Evolutionary conservation across 2,329 filamentous ascomycete genomes (phyloP).

Genomic region (Elsinoe australis): DNA sequence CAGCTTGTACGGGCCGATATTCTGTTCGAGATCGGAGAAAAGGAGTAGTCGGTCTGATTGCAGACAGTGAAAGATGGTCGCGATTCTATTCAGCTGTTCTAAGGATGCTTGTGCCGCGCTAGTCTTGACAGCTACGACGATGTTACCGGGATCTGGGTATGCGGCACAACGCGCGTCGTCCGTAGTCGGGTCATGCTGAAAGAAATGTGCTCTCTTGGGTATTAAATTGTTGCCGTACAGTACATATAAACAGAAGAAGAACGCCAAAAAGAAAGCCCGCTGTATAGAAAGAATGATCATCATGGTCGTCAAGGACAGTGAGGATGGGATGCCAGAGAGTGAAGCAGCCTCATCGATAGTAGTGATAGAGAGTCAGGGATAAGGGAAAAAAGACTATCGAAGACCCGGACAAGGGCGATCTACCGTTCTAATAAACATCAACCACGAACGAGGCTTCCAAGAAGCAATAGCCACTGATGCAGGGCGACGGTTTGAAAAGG

Average conservation of each 20-base stretch:
- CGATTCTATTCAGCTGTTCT: slow-evolving; percentile 14
- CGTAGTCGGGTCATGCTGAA: slow-evolving; percentile 9
- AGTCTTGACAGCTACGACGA: slow-evolving; percentile 15
- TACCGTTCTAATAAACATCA: slow-evolving; percentile 2
- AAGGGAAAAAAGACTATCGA: background rate
- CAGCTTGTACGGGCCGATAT: slow-evolving; percentile 43
- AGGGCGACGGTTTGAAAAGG: slow-evolving; percentile 13
- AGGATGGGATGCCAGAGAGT: slow-evolving; percentile 10
- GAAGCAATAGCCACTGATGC: slow-evolving; percentile 3
- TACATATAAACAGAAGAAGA: slow-evolving; percentile 14
- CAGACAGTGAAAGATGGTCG: slow-evolving; percentile 15
- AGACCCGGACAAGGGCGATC: background rate
- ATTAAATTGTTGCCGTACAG: slow-evolving; percentile 14
- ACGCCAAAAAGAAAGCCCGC: slow-evolving; percentile 12
- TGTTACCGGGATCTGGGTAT: slow-evolving; percentile 17
- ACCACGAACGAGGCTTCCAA: background rate
- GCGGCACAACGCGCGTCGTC: slow-evolving; percentile 15
- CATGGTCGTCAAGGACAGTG: slow-evolving; percentile 13
- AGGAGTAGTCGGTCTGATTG: slow-evolving; percentile 37
- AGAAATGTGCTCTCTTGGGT: slow-evolving; percentile 9
- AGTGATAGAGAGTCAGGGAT: background rate
- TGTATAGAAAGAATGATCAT: slow-evolving; percentile 15
- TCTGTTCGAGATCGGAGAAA: slow-evolving; percentile 51
- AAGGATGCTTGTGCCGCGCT: slow-evolving; percentile 11
- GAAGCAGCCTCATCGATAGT: slow-evolving; percentile 8